Evolutionary conservation across 331 rosid genomes (phyloP), one percentile per base, ranked within the genome.

Genomic region (Malus hybrid): DNA sequence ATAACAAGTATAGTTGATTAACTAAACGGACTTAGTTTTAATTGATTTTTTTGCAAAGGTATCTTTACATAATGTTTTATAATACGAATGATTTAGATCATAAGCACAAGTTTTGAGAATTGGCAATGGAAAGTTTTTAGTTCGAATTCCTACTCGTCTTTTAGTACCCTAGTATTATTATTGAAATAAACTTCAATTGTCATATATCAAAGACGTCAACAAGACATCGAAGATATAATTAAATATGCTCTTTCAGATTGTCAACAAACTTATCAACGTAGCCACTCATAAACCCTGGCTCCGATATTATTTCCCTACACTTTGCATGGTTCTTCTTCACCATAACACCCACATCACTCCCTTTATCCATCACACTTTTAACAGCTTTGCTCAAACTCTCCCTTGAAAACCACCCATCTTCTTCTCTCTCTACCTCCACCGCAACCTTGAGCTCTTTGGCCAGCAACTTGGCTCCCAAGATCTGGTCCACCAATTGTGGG

Each of bases 241-340:
- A 44, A 44, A 71, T 36, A 20, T 48, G 42, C 52, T 80, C 39
- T 18, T 19, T 50, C 74, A 89, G 75, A 36, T 80, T 54, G 5
- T 79, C 19, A 3, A 87, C 69, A 80, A 85, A 87, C 2, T 65
- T 56, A 48, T 85, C 86, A 60, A 85, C 29, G 50, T 87, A 89
- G 3, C 54, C 84, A 50, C 60, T 76, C 83, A 79, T 79, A 31
- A 81, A 82, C 1, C 81, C 76, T 1, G 65, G 68, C 14, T 27
- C 75, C 3, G 36, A 61, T 34, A 86, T 48, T 4, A 46, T 18
- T 2, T 59, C 69, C 36, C 46, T 82, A 84, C 83, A 84, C 50
- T 76, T 76, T 1, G 27, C 27, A 24, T 88, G 91, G 42, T 83
- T 88, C 31, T 78, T 70, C 85, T 73, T 90, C 77, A 90, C 61